Conservation (phyloP, 164 flowering plant species). For the Hamamelis virginiana region DNA sequence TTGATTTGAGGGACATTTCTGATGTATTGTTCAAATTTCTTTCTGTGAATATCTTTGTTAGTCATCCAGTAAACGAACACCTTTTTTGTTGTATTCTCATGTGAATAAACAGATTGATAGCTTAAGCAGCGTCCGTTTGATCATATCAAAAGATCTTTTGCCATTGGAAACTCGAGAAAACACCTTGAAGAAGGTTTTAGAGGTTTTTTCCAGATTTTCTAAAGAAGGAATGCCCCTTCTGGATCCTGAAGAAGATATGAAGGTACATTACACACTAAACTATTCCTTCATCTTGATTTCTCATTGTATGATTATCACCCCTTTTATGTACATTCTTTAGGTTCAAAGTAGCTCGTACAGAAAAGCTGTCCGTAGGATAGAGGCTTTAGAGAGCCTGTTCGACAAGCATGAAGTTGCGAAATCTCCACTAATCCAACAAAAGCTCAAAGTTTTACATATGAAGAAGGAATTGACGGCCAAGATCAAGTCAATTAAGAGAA, state of each 20-base stretch:
- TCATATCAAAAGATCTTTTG: slow-evolving; percentile 84
- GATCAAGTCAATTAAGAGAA: slow-evolving; percentile 70
- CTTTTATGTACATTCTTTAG: slow-evolving; percentile 35
- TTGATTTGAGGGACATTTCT: no score
- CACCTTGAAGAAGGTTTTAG: slow-evolving; percentile 76
- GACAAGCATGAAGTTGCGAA: slow-evolving; percentile 77
- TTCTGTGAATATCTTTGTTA: no score
- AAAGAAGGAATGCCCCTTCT: slow-evolving; percentile 72
- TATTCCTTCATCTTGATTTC: slow-evolving; percentile 6
- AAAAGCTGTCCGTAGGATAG: slow-evolving; percentile 73
- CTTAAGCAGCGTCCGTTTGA: slow-evolving; percentile 59
- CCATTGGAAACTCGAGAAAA: slow-evolving; percentile 82
- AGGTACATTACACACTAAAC: slow-evolving; percentile 36
- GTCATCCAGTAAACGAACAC: no score
- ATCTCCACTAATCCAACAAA: slow-evolving; percentile 80
- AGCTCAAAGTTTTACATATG: slow-evolving; percentile 67
- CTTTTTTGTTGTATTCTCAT: slow-evolving; percentile 4
- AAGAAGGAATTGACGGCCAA: slow-evolving; percentile 79
- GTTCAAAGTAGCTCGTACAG: slow-evolving; percentile 75
- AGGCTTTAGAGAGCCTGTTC: slow-evolving; percentile 82
- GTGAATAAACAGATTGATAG: slow-evolving; percentile 61
- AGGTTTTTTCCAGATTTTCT: slow-evolving; percentile 67
- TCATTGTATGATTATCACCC: background rate
- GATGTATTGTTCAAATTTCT: no score
- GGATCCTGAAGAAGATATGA: slow-evolving; percentile 93